phyloP scores from a whole-genome alignment of 306 rosid species.

The Glycine soja region DNA sequence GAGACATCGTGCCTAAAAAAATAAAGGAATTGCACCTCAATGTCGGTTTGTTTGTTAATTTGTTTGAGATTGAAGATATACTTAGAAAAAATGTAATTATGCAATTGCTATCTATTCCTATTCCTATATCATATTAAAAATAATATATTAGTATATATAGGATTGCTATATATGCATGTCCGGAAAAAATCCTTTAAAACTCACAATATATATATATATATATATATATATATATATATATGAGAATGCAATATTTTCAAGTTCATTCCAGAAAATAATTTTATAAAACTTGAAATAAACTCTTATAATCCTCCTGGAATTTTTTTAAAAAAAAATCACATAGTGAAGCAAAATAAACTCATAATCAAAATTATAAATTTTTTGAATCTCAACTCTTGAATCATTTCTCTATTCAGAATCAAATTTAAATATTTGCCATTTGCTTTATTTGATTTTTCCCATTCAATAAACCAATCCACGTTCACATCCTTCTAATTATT shows the following conservation, averaged over 20 bases:
- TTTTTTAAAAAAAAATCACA: no score
- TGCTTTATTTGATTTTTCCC: neutral
- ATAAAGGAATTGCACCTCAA: neutral
- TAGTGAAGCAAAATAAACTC: neutral
- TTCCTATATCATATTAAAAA: neutral
- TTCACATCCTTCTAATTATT: neutral
- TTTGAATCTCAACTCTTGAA: neutral
- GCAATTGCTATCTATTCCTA: neutral
- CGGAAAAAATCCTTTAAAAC: neutral
- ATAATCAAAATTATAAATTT: neutral
- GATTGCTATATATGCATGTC: no score
- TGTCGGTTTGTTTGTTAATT: no score
- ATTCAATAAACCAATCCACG: neutral
- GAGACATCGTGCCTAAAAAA: neutral
- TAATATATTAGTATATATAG: no score
- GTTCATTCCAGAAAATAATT: neutral
- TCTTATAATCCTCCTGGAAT: no score
- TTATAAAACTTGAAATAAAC: no score
- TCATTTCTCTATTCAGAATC: neutral
- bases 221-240: no score
- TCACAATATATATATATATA: no score
- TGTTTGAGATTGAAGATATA: neutral
- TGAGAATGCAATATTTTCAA: neutral
- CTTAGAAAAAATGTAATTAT: no score
- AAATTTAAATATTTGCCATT: neutral